These are phyloP conservation scores for Musa balbisiana DNA, from an alignment of 202 grass and related monocot species.

Conservation along the genomic window DNA sequence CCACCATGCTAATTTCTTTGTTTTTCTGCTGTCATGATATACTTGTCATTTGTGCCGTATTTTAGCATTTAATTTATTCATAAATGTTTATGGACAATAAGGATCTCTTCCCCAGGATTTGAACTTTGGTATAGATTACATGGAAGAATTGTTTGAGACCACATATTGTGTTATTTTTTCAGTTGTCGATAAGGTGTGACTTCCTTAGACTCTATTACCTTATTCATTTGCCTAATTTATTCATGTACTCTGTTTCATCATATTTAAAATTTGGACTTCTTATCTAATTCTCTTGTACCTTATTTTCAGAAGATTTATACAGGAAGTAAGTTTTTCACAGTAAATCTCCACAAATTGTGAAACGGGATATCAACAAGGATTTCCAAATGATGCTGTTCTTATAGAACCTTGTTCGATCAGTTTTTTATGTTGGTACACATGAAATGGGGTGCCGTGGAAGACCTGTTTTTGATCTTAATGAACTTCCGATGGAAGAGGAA, in stretches of 20 bases:
- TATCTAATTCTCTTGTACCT: background rate
- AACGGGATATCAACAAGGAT: background rate
- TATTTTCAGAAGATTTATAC: background rate
- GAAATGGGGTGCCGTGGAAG: slow-evolving; percentile 92
- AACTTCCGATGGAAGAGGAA: slow-evolving; percentile 82
- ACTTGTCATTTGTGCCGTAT: background rate
- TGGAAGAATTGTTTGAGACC: background rate
- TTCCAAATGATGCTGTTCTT: background rate
- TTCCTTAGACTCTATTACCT: background rate
- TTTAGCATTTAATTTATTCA: background rate
- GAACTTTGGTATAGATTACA: background rate
- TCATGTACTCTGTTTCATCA: background rate
- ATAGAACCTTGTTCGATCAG: background rate
- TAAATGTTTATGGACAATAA: background rate
- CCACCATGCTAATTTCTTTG: background rate
- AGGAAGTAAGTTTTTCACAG: background rate
- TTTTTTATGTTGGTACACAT: slow-evolving; percentile 93
- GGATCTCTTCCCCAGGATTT: background rate
- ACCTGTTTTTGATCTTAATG: slow-evolving; percentile 95
- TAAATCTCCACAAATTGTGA: background rate
- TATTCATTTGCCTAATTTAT: background rate
- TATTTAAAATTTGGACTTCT: background rate
- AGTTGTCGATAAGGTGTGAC: no score
- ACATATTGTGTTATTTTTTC: no score
- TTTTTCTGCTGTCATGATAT: background rate